These are phyloP conservation scores for Durusdinium trenchii DNA, from an alignment of 73 alveolate genomes.

Conservation along the genomic window DNA sequence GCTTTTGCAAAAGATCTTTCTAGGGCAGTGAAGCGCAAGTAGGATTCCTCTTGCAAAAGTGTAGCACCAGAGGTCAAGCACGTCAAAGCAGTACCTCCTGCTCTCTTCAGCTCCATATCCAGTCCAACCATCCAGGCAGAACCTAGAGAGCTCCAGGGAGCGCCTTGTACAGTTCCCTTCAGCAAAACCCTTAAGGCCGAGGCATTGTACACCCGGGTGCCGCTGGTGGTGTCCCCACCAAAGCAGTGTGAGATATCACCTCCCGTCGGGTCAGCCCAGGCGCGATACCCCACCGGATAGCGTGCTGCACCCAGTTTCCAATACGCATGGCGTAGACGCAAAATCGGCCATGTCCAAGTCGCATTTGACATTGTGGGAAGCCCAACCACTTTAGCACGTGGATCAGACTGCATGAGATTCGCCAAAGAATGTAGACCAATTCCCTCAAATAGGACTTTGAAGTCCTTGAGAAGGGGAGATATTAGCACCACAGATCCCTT, in stretches of 20 bases:
- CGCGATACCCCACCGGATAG: neutral
- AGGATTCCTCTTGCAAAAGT: slow-evolving; percentile 18
- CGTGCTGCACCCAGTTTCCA: neutral
- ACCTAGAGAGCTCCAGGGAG: slow-evolving; percentile 29
- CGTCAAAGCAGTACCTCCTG: neutral
- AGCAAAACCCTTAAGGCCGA: neutral
- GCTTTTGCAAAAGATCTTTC: neutral
- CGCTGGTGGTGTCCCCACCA: slow-evolving; percentile 39
- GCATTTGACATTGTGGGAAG: neutral
- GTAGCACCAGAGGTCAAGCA: neutral
- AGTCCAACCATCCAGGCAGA: slow-evolving; percentile 36
- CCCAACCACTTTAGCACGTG: neutral
- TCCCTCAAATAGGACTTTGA: neutral
- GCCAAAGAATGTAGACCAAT: neutral
- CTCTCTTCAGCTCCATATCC: neutral
- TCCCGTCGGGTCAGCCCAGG: neutral
- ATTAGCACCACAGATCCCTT: neutral
- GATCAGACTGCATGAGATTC: neutral
- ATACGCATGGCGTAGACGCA: neutral
- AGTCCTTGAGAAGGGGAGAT: slow-evolving; percentile 5
- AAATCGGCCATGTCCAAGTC: slow-evolving; percentile 1
- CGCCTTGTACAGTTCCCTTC: neutral
- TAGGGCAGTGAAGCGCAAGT: slow-evolving; percentile 12
- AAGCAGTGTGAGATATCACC: neutral
- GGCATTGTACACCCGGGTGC: slow-evolving; percentile 26